Conservation (phyloP, 345 rosid species). For the Boechera retrofracta region DNA sequence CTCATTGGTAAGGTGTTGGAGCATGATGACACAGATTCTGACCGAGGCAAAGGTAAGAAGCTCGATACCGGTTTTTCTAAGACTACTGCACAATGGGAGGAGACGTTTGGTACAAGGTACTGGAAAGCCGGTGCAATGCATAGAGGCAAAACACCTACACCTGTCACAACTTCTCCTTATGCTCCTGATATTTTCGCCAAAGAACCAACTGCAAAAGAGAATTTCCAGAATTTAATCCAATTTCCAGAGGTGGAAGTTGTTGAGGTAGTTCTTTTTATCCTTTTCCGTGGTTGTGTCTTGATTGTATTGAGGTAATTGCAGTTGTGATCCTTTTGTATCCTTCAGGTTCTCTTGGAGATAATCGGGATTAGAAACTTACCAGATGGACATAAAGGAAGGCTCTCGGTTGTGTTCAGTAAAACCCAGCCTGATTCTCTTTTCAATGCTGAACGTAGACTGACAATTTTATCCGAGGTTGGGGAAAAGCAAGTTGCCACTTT, state of each 20-base stretch:
- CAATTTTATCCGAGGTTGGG: constrained; percentile 62
- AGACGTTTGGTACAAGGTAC: constrained; percentile 78
- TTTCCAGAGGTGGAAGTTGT: constrained; percentile 57
- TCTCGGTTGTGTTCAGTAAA: constrained; percentile 64
- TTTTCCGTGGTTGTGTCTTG: background rate
- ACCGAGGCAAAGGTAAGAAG: constrained; percentile 89
- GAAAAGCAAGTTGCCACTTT: constrained; percentile 73
- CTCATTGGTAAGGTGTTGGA: constrained; percentile 74
- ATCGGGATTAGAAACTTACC: constrained; percentile 73
- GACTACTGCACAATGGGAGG: constrained; percentile 89
- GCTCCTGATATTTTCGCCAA: constrained; percentile 46
- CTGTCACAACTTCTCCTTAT: constrained; percentile 60
- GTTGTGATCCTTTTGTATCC: background rate
- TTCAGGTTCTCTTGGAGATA: constrained; percentile 53
- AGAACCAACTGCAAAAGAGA: constrained; percentile 42
- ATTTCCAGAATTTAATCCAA: constrained; percentile 48
- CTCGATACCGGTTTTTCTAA: constrained; percentile 81
- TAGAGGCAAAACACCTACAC: constrained; percentile 72
- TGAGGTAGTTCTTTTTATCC: constrained; percentile 63
- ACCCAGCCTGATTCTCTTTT: constrained; percentile 71
- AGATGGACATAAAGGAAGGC: constrained; percentile 65
- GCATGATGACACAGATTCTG: constrained; percentile 94
- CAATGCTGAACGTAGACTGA: constrained; percentile 61
- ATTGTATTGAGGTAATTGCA: background rate
- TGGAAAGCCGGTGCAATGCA: constrained; percentile 97